phyloP scores from a whole-genome alignment of 805 yeast genomes.

The Teunomyces barrocoloradensis region DNA sequence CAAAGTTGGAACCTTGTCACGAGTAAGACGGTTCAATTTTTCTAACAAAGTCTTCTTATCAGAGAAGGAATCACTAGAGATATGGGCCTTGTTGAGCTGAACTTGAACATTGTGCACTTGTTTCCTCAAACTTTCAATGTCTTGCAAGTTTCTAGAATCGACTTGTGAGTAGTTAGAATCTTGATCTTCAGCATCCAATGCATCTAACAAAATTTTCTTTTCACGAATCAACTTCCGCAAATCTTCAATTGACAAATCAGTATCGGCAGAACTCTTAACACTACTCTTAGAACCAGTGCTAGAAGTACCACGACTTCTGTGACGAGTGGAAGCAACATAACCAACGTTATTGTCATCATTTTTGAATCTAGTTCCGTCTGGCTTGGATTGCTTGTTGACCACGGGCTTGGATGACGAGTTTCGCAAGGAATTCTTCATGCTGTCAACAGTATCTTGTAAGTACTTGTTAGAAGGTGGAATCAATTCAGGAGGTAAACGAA shows the following conservation, averaged over 20 bases:
- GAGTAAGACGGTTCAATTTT: slow-evolving; percentile 59
- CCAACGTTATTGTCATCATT: slow-evolving; percentile 70
- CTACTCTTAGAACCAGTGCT: slow-evolving; percentile 9
- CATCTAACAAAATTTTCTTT: slow-evolving; percentile 66
- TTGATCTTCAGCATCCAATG: slow-evolving; percentile 66
- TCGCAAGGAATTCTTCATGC: slow-evolving; percentile 65
- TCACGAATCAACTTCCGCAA: slow-evolving; percentile 68
- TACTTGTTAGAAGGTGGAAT: slow-evolving; percentile 82
- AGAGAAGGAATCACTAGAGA: slow-evolving; percentile 27
- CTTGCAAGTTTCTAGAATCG: slow-evolving; percentile 44
- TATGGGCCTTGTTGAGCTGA: slow-evolving; percentile 17
- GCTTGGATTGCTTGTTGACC: slow-evolving; percentile 17
- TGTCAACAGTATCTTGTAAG: slow-evolving; percentile 65
- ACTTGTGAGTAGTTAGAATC: slow-evolving; percentile 33
- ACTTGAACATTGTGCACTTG: slow-evolving; percentile 51
- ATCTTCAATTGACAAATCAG: slow-evolving; percentile 47
- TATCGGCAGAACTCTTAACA: slow-evolving; percentile 22
- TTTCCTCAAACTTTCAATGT: slow-evolving; percentile 62
- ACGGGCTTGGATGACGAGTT: slow-evolving; percentile 16
- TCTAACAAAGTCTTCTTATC: slow-evolving; percentile 52
- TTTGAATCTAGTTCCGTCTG: slow-evolving; percentile 49
- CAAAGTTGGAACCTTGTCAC: slow-evolving; percentile 68
- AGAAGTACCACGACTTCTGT: slow-evolving; percentile 37
- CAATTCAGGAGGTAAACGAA: slow-evolving; percentile 79
- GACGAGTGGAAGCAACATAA: slow-evolving; percentile 68